These are phyloP conservation scores for Volvariella volvacea DNA, from an alignment of 1,284 basidiomycete species.

Conservation along the genomic window DNA sequence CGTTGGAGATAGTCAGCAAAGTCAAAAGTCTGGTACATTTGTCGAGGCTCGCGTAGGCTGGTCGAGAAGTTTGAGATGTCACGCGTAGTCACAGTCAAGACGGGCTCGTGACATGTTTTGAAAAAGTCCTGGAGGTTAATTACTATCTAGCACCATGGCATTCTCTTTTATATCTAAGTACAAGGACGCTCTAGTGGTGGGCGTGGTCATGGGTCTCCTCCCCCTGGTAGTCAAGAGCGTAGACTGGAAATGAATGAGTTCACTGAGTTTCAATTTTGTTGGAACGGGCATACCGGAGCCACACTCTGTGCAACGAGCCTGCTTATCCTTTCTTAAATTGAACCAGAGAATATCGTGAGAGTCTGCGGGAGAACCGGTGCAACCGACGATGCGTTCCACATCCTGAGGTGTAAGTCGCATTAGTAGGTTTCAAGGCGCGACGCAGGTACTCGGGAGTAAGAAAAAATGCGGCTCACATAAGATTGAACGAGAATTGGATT, in stretches of 20 bases:
- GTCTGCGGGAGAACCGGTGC: conserved; percentile 88
- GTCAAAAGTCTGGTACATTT: conserved; percentile 8
- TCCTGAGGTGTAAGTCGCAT: conserved; percentile 58
- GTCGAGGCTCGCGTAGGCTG: too few relatives aligned
- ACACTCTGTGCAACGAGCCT: conserved; percentile 84
- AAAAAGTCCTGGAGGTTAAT: too few relatives aligned
- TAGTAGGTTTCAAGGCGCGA: conserved; percentile 1
- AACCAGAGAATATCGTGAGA: conserved; percentile 91
- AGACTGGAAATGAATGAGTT: conserved; percentile 35
- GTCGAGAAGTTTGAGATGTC: too few relatives aligned
- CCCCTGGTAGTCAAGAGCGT: conserved; percentile 55
- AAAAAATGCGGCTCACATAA: conserved; percentile 50
- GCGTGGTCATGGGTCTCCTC: conserved; percentile 37
- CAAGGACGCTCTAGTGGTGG: conserved; percentile 22
- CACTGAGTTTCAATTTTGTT: conserved; percentile 8
- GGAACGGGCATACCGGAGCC: conserved; percentile 62
- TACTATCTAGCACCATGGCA: not conserved
- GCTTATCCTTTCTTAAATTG: conserved; percentile 56
- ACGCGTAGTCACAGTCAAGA: too few relatives aligned
- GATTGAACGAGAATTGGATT: conserved; percentile 88
- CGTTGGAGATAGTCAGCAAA: conserved; percentile 5
- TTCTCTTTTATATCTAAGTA: conserved; percentile 7
- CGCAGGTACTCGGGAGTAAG: not conserved
- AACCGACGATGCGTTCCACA: conserved; percentile 78
- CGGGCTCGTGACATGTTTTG: too few relatives aligned